Base-by-base conservation (phyloP, 2,329 filamentous ascomycete species). In the Alternaria gaisen region DNA sequence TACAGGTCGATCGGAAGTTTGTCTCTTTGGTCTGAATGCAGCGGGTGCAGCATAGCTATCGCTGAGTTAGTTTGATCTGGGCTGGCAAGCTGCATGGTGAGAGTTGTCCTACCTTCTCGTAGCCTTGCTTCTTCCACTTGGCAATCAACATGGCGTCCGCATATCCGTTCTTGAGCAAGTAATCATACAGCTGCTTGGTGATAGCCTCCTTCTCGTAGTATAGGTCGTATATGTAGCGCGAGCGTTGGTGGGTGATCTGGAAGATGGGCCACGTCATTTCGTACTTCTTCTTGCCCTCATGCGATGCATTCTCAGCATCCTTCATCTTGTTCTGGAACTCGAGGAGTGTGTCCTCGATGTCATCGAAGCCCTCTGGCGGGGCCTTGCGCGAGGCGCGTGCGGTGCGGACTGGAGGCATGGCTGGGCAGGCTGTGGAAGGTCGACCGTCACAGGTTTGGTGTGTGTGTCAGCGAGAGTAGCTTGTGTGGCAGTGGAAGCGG, bases 21-120 rank as follows among this genome's bases (percentile, higher is more conserved):
- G 95, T 99, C 84, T 99, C 95, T 80, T 98, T 98, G n/a, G 95
- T 97, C 81, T 99, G 95, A 58, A 99, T 94, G 80, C 95, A 99
- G 64, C 94, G 88, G 56, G 97, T 84, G 79, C 95, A 99, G 81
- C 95, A 99, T 43, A 99, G 83, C 91, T 95, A 60, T 50, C 9
- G 7, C 40, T 44, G 18, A 12, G 60, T 70, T 50, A 67, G 64
- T 48, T 24, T 18, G 5, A 10, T 38, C 20, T 18, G 20, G n/a
- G 20, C 12, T 11, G 18, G 30, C 43, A 36, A 36, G 16, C 34
- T 50, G 32, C 20, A 41, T 30, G 12, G 30, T 26, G 22, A 34
- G 26, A 12, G 18, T 24, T 8, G 6, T 78, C 84, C 53, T 79
- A 92, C 92, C 89, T 98, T 97, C 81, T 99, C 95, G 75, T 99